Base-by-base conservation (phyloP, 2,329 filamentous ascomycete species). In the Penicillium sp. region DNA sequence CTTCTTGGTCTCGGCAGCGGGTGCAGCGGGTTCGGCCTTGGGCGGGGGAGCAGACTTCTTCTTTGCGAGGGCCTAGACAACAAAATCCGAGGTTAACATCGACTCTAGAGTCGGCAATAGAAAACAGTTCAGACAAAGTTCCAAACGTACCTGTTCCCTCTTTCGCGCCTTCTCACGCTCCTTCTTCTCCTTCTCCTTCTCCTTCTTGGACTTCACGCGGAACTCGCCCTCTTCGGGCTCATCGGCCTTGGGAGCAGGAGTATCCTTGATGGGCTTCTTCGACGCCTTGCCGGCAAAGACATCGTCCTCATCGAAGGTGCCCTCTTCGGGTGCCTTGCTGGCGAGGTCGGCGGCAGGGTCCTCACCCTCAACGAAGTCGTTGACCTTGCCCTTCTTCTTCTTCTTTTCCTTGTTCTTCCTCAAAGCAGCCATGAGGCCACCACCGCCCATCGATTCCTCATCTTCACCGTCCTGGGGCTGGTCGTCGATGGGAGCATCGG, bases 181-280 rank as follows among this genome's bases (percentile, higher is more conserved):
- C 78, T 96, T 99, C 82, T 92, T 97, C 67, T 92, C 81, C 75
- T 90, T 95, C 73, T 99, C 94, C 79, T 99, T 99, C 78, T 99
- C 92, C 52, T 95, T 94, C 83, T 97, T 99, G 35, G 90, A 95
- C 76, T 97, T 85, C 44, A 97, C 81, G 49, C 85, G 83, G 40
- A 87, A 87, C 4, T 79, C 80, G 10, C 75, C 79, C 16, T 79
- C 79, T 18, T 79, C 80, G 2, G 78, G 80, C 16, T 64, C 63
- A n/a, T 57, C 58, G 30, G 61, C 66, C 13, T 73, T 71, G 43
- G 76, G 72, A 57, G 77, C 79, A 70, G 85, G 84, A 9, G 50
- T 57, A 28, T 60, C 56, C 61, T 69, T 69, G 48, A 63, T 53
- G 27, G 53, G 61, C 51, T 69, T 68, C 77, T 92, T 94, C 66